Base-by-base conservation (phyloP, 345 rosid genomes). In the Lepidium africanum region DNA sequence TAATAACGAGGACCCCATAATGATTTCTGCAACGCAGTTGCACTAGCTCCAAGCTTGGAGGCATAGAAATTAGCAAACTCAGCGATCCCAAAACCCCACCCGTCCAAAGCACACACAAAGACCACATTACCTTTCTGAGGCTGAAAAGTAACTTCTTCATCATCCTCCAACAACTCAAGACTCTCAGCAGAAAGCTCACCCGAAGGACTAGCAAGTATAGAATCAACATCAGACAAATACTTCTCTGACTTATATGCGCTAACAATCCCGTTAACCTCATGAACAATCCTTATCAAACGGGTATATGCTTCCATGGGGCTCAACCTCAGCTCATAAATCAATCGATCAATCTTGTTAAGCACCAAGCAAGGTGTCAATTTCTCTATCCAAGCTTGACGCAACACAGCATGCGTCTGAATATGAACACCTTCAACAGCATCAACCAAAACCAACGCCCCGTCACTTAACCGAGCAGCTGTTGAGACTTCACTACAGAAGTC, bases 371-470 rank as follows among this genome's bases (percentile, higher is more conserved):
- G 97, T 0, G 88, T 87, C 54, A 91, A 76, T 85, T 87, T 94
- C 84, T 94, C 96, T 8, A 89, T 82, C 97, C 97, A 94, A 30
- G 92, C 78, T 52, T 91, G 96, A 10, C 93, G 89, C 81, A 91
- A 59, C 49, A 91, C 96, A 5, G 97, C 97, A 41, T 91, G 99
- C 0, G 96, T 92, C 78, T 92, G 98, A 53, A 92, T 90, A 59
- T 88, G 98, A 0, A 88, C 94, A 38, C 98, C 96, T 66, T 93
- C 97, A 37, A 91, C 98, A 36, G 98, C 97, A 81, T 94, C 97
- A 54, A 94, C 97, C 79, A 91, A 74, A 71, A 94, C 83, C 80
- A 89, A 78, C 1, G 91, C 96, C 9, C 96, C 99, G 11, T 91
- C 99, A 50, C 98, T 90, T 80, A 90, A 78, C 38, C 96, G 71